phyloP scores from a whole-genome alignment of 768 basidiomycete genomes.

The Lentinula detonsa region DNA sequence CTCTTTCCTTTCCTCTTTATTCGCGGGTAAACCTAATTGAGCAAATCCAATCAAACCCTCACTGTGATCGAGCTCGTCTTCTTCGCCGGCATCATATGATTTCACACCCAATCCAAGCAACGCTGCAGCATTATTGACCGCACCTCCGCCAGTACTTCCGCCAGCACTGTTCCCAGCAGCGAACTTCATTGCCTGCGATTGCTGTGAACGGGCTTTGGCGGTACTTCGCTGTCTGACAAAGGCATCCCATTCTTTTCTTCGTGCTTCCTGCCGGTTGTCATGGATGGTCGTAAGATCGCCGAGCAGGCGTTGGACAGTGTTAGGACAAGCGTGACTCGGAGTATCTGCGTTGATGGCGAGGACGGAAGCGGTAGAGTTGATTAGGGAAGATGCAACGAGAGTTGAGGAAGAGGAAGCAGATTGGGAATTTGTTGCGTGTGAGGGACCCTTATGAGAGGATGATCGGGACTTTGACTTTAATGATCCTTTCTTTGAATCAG shows the following conservation, averaged over 20 bases:
- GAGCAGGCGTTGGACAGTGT: constrained; percentile 69
- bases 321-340: constrained; percentile 69
- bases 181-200: constrained; percentile 21
- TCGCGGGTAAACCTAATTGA: constrained; percentile 74
- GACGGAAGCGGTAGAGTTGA: constrained; percentile 42
- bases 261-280: constrained; percentile 65
- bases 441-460: constrained; percentile 45
- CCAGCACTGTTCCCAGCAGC: constrained; percentile 2
- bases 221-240: constrained; percentile 72
- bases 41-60: constrained; percentile 89
- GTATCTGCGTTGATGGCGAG: constrained; percentile 55
- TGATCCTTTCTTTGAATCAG: constrained; percentile 13
- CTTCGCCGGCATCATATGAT: constrained; percentile 34
- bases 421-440: constrained; percentile 14
- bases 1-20: constrained; percentile 72
- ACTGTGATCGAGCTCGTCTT: constrained; percentile 73
- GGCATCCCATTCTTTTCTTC: constrained; percentile 80
- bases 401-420: constrained; percentile 13
- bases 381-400: constrained; percentile 15
- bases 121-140: constrained; percentile 47
- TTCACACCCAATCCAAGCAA: constrained; percentile 59
- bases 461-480: constrained; percentile 35
- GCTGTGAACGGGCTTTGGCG: constrained; percentile 25
- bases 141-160: not conserved
- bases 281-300: constrained; percentile 76